phyloP scores from a whole-genome alignment of 1,284 basidiomycete species.

The Tremellales sp. region DNA sequence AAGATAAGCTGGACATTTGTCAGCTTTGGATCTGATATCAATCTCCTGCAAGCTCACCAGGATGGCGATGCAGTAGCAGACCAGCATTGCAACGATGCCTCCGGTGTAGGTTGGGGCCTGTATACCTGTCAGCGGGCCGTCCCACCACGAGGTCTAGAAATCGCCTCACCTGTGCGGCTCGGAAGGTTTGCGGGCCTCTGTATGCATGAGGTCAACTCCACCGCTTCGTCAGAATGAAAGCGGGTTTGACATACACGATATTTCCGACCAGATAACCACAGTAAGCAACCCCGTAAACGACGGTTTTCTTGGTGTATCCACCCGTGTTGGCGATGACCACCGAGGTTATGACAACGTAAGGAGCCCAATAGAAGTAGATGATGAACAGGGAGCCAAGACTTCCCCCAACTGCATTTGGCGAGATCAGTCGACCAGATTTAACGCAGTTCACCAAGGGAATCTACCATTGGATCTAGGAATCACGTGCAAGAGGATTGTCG shows the following conservation, averaged over 20 bases:
- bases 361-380: conserved; percentile 26
- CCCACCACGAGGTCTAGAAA: neutral
- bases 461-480: conserved; percentile 28
- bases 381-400: conserved; percentile 21
- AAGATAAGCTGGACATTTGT: conserved; percentile 1
- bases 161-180: neutral
- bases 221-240: too few species aligned
- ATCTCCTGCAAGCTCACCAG: conserved; percentile 6
- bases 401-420: neutral
- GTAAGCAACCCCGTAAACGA: conserved; percentile 21
- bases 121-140: neutral
- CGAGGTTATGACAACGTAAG: conserved; percentile 25
- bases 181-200: conserved; percentile 20
- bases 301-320: conserved; percentile 27
- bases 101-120: conserved; percentile 22
- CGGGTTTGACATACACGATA: conserved; percentile 1
- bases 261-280: conserved; percentile 24
- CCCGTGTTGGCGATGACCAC: conserved; percentile 19
- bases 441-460: too few species aligned
- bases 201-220: too few species aligned
- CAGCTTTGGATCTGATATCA: neutral
- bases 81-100: conserved; percentile 25
- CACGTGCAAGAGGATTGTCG: conserved; percentile 20
- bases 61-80: conserved; percentile 22
- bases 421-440: neutral